phyloP scores from a whole-genome alignment of 2,329 filamentous ascomycete genomes.

The Aureobasidium sp. region DNA sequence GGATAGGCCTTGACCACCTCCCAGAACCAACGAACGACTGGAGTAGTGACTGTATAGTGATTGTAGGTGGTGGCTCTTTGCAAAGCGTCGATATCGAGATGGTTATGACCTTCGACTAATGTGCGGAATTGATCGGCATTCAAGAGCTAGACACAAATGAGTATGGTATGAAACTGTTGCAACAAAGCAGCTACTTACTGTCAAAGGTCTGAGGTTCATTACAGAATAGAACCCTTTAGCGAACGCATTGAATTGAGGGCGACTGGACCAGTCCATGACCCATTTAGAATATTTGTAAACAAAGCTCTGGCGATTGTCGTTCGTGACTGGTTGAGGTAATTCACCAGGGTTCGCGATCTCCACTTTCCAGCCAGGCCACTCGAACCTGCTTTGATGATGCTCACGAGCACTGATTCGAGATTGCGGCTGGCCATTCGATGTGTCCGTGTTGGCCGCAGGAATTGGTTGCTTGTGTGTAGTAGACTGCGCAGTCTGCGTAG shows the following conservation, averaged over 20 bases:
- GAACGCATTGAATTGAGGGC: conserved; percentile 74
- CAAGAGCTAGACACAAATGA: conserved; percentile 45
- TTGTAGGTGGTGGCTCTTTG: conserved; percentile 69
- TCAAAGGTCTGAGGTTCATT: conserved; percentile 61
- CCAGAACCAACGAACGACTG: conserved; percentile 77
- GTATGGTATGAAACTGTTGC: neutral
- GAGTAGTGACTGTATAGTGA: conserved; percentile 65
- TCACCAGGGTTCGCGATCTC: conserved; percentile 32
- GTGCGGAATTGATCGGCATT: conserved; percentile 64
- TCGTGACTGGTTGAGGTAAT: conserved; percentile 67
- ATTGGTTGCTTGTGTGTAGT: neutral
- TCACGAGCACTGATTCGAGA: conserved; percentile 16
- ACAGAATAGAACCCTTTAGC: conserved; percentile 71
- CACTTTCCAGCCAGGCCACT: conserved; percentile 52
- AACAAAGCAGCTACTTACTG: conserved; percentile 1
- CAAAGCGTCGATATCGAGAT: conserved; percentile 71
- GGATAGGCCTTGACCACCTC: conserved; percentile 62
- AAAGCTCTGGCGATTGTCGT: conserved; percentile 69
- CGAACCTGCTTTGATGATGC: neutral
- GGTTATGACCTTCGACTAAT: conserved; percentile 74
- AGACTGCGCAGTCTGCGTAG: neutral
- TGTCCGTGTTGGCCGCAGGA: neutral
- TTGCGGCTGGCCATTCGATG: neutral
- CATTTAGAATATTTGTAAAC: conserved; percentile 80
- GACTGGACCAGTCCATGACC: conserved; percentile 70